Conservation (phyloP, 2,329 filamentous ascomycete genomes). For the Ophiostoma montium region DNA sequence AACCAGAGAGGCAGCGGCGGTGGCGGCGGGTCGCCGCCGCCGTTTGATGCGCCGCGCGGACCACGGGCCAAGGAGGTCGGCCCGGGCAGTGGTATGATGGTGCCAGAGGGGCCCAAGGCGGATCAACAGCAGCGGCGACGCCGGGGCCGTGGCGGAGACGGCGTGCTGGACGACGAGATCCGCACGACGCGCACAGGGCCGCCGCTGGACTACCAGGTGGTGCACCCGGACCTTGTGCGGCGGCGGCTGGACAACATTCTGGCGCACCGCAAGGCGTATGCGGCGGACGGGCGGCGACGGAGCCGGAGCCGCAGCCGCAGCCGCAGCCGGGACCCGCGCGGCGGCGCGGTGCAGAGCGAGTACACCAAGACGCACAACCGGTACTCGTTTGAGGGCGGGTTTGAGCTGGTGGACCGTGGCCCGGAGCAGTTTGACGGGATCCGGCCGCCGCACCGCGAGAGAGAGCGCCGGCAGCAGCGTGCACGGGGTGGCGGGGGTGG, state of each 20-base stretch:
- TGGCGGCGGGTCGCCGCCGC: neutral
- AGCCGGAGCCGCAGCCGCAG: neutral
- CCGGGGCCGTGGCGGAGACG: neutral
- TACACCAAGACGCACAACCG: conserved; percentile 44
- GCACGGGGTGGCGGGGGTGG: conserved; percentile 8
- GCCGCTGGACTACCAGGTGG: conserved; percentile 37
- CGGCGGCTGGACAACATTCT: conserved; percentile 47
- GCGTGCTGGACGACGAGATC: conserved; percentile 5
- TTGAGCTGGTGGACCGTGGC: conserved; percentile 55
- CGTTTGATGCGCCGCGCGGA: neutral
- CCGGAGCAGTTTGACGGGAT: conserved; percentile 55
- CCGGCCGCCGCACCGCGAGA: conserved; percentile 42
- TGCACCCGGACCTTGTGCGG: conserved; percentile 47
- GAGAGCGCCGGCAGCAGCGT: conserved; percentile 19
- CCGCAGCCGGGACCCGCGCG: neutral
- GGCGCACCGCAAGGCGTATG: conserved; percentile 14
- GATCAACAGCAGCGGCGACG: neutral
- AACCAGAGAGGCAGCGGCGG: too few relatives aligned
- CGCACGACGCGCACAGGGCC: conserved; percentile 28
- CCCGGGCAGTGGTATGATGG: neutral
- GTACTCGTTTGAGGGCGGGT: conserved; percentile 57
- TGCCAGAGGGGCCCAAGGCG: neutral
- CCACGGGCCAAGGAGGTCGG: neutral
- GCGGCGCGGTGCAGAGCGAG: conserved; percentile 12
- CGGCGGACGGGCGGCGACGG: too few relatives aligned